Percentiles rank a stretch among this genome's conserved stretches.
Evolutionary conservation across 2,329 filamentous ascomycete genomes (phyloP).

Genomic region (Rhynchosporium graminicola): DNA sequence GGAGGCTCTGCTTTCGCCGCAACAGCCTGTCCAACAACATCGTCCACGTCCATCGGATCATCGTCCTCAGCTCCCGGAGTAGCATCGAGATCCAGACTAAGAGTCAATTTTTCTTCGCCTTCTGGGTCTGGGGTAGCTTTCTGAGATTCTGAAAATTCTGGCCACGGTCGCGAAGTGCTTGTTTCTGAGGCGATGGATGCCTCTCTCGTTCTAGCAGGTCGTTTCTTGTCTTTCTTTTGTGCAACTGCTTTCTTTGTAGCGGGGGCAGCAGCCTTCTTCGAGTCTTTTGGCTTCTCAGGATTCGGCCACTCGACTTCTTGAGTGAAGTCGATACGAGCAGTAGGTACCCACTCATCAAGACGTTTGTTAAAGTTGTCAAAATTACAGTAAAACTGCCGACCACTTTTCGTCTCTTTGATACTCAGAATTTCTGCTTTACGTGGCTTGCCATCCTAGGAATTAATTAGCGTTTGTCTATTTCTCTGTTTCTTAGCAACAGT

Average conservation of each 20-base stretch:
- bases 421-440: slow-evolving; percentile 96
- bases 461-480: slow-evolving; percentile 32
- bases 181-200: slow-evolving; percentile 39
- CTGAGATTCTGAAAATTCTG: slow-evolving; percentile 37
- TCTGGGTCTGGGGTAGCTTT: slow-evolving; percentile 36
- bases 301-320: slow-evolving; percentile 96
- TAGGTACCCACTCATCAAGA: slow-evolving; percentile 77
- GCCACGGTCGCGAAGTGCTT: slow-evolving; percentile 38
- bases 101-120: slow-evolving; percentile 34
- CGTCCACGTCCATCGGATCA: slow-evolving; percentile 55
- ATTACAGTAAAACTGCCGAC: slow-evolving; percentile 51
- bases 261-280: slow-evolving; percentile 64
- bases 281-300: slow-evolving; percentile 74
- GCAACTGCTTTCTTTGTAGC: slow-evolving; percentile 44
- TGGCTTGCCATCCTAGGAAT: slow-evolving; percentile 70
- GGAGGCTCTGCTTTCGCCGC: slow-evolving; percentile 40
- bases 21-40: slow-evolving; percentile 44
- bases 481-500: slow-evolving; percentile 17
- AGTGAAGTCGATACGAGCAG: slow-evolving; percentile 78
- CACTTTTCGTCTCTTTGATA: slow-evolving; percentile 85
- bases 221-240: slow-evolving; percentile 47
- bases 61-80: slow-evolving; percentile 39
- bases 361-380: slow-evolving; percentile 41
- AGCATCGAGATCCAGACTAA: slow-evolving; percentile 36
- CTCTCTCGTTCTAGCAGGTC: slow-evolving; percentile 38